Base-by-base conservation (phyloP, 352 stramenopile genomes). In the Phytophthora europaea region DNA sequence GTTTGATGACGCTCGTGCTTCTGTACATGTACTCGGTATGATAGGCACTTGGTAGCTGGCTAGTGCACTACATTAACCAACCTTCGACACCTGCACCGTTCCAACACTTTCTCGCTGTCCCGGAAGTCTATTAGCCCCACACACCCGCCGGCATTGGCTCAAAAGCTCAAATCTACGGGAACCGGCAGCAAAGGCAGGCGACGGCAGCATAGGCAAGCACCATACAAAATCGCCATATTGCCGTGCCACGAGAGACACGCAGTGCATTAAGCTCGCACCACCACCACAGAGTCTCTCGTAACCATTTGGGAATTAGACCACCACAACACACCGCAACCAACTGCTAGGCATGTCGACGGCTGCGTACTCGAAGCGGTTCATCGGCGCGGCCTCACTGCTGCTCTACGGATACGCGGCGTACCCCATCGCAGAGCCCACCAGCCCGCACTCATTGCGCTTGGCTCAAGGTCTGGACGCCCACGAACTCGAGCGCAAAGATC, bases 401-500 rank as follows among this genome's bases (percentile, higher is more conserved):
- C 67, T 80, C 23, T 83, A 78, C 65, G 70, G 69, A 47, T 78
- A 80, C 55, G 59, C 69, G 57, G 73, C 72, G 34, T 92, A 90
- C 58, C 84, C 89, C 48, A 69, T 94, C 40, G 83, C 79, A 0
- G 65, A 87, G 31, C 89, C 89, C 23, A 93, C 84, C 2, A 94
- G 85, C 61, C 55, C 73, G 31, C 82, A 83, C 67, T 88, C 86
- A 31, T 68, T 94, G n/a, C 81, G 79, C 33, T 70, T 93, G 22
- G 87, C 87, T 7, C 77, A 93, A 26, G 87, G 80, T 8, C 47
- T 82, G 5, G 77, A 92, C 56, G 83, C 84, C 6, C 74, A 92
- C 28, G 62, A 87, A 65, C 69, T 96, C 58, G 78, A 88, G n/a
- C 70, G 72, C 0, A 69, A 70, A 6, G 89, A 94, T 55, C 62